These are phyloP conservation scores for Hirschfeldia incana DNA, from an alignment of 345 rosid species.

Conservation along the genomic window DNA sequence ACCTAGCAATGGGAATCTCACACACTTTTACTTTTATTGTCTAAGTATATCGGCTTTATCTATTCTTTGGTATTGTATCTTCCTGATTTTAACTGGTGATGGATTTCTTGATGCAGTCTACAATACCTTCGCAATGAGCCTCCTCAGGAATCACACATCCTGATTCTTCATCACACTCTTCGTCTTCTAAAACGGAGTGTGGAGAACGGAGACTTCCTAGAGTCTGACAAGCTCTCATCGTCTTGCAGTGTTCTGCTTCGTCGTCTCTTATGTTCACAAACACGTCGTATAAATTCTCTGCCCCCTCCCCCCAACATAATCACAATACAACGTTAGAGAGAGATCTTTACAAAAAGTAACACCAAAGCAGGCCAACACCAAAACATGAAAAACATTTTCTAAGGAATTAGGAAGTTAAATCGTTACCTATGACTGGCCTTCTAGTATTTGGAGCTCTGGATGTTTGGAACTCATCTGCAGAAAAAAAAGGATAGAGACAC, in stretches of 20 bases:
- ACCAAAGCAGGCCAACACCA: background rate
- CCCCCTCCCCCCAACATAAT: background rate
- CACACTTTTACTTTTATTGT: background rate
- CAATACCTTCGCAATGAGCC: conserved; percentile 82
- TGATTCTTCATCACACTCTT: conserved; percentile 38
- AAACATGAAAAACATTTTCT: too few species aligned
- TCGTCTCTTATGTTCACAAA: conserved; percentile 91
- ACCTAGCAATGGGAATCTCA: background rate
- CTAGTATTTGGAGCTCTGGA: conserved; percentile 81
- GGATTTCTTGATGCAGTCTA: conserved; percentile 78
- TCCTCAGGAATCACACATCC: conserved; percentile 53
- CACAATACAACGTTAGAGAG: background rate
- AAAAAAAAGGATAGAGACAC: background rate
- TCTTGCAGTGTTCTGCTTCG: conserved; percentile 97
- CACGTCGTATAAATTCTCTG: conserved; percentile 90
- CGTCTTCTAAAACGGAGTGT: conserved; percentile 59
- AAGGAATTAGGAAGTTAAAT: background rate
- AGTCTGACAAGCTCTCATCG: conserved; percentile 92
- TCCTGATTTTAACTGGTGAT: conserved; percentile 31
- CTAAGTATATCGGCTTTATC: conserved; percentile 7
- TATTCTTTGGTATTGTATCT: background rate
- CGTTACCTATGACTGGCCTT: conserved; percentile 82
- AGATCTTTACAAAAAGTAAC: background rate
- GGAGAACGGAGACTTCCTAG: conserved; percentile 89
- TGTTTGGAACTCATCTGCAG: conserved; percentile 93